These are phyloP conservation scores for Fonsecaea nubica DNA, from an alignment of 2,329 filamentous ascomycete species.

Conservation along the genomic window DNA sequence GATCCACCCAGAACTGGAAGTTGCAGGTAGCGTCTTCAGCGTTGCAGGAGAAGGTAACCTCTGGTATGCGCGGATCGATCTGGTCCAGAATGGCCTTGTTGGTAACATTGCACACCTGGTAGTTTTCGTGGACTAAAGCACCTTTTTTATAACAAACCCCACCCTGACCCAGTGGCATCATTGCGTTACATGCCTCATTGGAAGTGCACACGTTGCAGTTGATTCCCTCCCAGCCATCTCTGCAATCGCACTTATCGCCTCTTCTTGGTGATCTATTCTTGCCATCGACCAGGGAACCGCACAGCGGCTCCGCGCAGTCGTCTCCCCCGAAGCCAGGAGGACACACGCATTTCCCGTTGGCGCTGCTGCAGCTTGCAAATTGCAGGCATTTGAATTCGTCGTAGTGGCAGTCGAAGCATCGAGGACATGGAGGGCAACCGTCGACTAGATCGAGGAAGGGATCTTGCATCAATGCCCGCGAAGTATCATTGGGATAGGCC, in stretches of 20 bases:
- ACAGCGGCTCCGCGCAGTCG: conserved; percentile 90
- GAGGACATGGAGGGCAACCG: conserved; percentile 56
- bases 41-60: conserved; percentile 94
- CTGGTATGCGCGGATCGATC: conserved; percentile 81
- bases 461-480: conserved; percentile 66
- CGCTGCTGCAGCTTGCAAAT: conserved; percentile 85
- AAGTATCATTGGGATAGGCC: conserved; percentile 62
- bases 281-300: conserved; percentile 84
- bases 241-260: conserved; percentile 74
- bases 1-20: conserved; percentile 98
- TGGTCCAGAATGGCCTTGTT: conserved; percentile 91
- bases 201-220: conserved; percentile 96
- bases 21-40: conserved; percentile 78
- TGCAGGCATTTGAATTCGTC: conserved; percentile 91
- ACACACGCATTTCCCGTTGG: conserved; percentile 90
- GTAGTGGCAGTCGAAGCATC: conserved; percentile 95
- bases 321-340: conserved; percentile 92
- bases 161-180: conserved; percentile 82
- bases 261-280: conserved; percentile 76
- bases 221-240: conserved; percentile 93
- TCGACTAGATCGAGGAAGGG: conserved; percentile 72
- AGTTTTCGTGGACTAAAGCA: conserved; percentile 89
- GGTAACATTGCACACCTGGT: conserved; percentile 97
- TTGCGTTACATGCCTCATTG: conserved; percentile 80
- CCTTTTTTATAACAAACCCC: conserved; percentile 93